Percentiles rank a stretch among this genome's conserved stretches.
Evolutionary conservation across 768 basidiomycete genomes (phyloP).

Genomic region (Fomitopsis pulvina): DNA sequence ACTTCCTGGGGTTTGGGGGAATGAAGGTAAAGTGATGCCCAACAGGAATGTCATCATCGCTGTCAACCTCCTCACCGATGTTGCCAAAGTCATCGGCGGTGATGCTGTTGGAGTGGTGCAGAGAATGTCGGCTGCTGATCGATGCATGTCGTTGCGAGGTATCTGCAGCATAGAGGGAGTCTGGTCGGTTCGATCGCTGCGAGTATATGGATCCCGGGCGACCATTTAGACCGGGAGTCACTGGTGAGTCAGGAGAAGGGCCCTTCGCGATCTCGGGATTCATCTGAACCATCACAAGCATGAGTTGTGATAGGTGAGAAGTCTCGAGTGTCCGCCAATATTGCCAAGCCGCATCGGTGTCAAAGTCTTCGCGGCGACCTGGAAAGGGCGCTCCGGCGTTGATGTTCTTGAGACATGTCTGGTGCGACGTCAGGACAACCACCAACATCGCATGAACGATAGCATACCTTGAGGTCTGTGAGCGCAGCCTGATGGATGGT

Average conservation of each 20-base stretch:
- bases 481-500: slow-evolving; percentile 59
- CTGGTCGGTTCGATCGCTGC: slow-evolving; percentile 12
- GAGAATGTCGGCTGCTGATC: slow-evolving; percentile 61
- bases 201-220: slow-evolving; percentile 59
- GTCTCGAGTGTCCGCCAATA: slow-evolving; percentile 82
- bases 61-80: slow-evolving; percentile 37
- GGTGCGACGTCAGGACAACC: slow-evolving; percentile 10
- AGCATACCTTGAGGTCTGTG: slow-evolving; percentile 72
- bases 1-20: slow-evolving; percentile 80
- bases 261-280: slow-evolving; percentile 87
- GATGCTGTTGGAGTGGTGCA: slow-evolving; percentile 25
- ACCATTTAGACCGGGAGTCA: slow-evolving; percentile 21
- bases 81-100: slow-evolving; percentile 27
- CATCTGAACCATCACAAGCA: slow-evolving; percentile 78
- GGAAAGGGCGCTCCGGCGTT: slow-evolving; percentile 80
- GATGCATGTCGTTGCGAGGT: slow-evolving; percentile 48
- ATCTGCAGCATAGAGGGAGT: slow-evolving; percentile 15
- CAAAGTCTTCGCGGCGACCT: slow-evolving; percentile 82
- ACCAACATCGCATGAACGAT: slow-evolving; percentile 4
- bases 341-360: slow-evolving; percentile 73
- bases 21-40: slow-evolving; percentile 86
- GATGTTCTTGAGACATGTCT: slow-evolving; percentile 91
- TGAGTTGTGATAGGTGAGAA: slow-evolving; percentile 78
- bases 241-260: slow-evolving; percentile 47
- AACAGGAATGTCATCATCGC: slow-evolving; percentile 63